These are phyloP conservation scores for Noccaea bulbosa DNA, from an alignment of 345 rosid species.

Conservation along the genomic window DNA sequence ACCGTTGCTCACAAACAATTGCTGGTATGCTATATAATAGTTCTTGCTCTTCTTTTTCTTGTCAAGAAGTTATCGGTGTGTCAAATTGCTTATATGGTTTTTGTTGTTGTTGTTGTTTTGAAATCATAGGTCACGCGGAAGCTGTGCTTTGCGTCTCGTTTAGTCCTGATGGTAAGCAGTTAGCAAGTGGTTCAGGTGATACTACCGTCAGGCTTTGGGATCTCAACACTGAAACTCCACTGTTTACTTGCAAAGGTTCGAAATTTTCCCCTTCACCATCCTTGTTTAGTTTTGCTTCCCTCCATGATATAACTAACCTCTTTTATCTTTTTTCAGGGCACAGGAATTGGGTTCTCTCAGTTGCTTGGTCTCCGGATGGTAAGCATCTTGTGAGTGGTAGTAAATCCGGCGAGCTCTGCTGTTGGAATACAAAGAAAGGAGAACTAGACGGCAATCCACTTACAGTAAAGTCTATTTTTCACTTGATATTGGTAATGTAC, in stretches of 20 bases:
- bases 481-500: not conserved
- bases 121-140: slow-evolving; percentile 68
- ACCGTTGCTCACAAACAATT: slow-evolving; percentile 85
- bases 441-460: slow-evolving; percentile 72
- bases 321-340: slow-evolving; percentile 63
- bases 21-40: slow-evolving; percentile 57
- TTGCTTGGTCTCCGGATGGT: slow-evolving; percentile 97
- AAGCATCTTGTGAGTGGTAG: slow-evolving; percentile 92
- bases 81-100: not conserved
- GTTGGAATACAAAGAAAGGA: slow-evolving; percentile 89
- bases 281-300: not conserved
- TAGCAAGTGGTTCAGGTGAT: slow-evolving; percentile 99
- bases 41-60: not conserved
- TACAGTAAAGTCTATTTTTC: slow-evolving; percentile 46
- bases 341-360: slow-evolving; percentile 92
- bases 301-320: too few species aligned
- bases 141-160: slow-evolving; percentile 93
- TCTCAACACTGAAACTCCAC: slow-evolving; percentile 85
- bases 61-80: not conserved
- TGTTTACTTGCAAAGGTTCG: slow-evolving; percentile 90
- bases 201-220: slow-evolving; percentile 97
- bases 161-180: slow-evolving; percentile 87
- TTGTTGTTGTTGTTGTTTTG: not conserved
- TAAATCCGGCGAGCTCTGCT: slow-evolving; percentile 80
- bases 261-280: not conserved